A percentile compares a stretch with the other conserved stretches of the same genome.
Evolutionary conservation across 805 yeast genomes (phyloP).

Genomic region (Metschnikowia borealis): DNA sequence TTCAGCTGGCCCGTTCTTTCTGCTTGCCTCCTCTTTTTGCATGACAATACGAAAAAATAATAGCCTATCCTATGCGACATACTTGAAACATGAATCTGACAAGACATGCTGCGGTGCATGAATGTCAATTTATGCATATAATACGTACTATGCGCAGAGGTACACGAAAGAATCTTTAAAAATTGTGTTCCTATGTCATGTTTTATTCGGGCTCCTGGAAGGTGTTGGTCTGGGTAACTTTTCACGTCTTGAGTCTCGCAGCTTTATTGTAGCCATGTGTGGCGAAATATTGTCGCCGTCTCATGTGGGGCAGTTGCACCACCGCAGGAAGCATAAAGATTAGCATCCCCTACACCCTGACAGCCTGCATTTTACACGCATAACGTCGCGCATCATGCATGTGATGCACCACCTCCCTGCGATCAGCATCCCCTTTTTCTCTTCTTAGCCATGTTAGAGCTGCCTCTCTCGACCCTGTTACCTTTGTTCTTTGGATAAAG

Average conservation of each 20-base stretch:
- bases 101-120: conserved; percentile 2
- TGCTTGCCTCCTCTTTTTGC: not conserved
- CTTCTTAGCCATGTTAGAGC: not conserved
- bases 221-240: not conserved
- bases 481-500: not conserved
- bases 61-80: not conserved
- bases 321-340: not conserved
- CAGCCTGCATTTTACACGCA: not conserved
- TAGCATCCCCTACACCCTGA: not conserved
- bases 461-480: not conserved
- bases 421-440: conserved; percentile 3
- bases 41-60: not conserved
- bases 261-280: too few relatives aligned
- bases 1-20: not conserved
- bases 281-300: not conserved
- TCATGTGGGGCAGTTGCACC: not conserved
- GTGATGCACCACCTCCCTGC: conserved; percentile 6
- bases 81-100: conserved; percentile 2
- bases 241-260: not conserved
- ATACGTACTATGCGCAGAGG: not conserved
- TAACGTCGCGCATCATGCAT: conserved; percentile 5
- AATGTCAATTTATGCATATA: not conserved
- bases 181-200: not conserved
- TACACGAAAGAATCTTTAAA: not conserved
- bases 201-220: not conserved